phyloP scores from a whole-genome alignment of 768 basidiomycete species.

The Boletus pseudopeckii region DNA sequence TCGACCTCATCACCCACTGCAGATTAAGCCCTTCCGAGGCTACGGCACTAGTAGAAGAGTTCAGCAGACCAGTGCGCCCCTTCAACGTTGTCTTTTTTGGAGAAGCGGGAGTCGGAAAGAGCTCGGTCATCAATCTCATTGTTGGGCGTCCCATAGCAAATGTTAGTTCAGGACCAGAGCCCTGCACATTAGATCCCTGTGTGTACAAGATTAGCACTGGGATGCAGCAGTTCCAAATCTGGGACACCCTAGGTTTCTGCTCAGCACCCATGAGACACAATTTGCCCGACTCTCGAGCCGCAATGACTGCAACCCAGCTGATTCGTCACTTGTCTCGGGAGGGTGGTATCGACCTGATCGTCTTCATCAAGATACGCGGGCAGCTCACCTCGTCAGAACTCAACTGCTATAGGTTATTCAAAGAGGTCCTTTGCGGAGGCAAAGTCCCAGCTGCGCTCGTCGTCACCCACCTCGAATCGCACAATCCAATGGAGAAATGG shows the following conservation, averaged over 20 bases:
- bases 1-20: not conserved
- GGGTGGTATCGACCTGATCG: no score
- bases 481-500: constrained; percentile 21
- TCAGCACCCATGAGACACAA: not conserved
- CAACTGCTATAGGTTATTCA: constrained; percentile 29
- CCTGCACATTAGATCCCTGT: not conserved
- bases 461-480: constrained; percentile 33
- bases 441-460: constrained; percentile 21
- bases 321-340: no score
- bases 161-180: not conserved
- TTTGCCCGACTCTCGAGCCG: not conserved
- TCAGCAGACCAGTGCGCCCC: constrained; percentile 3
- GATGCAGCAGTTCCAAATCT: no score
- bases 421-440: constrained; percentile 31
- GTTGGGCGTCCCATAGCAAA: not conserved
- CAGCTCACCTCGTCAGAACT: constrained; percentile 13
- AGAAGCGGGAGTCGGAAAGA: no score
- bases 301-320: no score
- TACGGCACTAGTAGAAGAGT: not conserved
- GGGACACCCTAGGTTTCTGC: no score
- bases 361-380: not conserved
- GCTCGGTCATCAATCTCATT: no score
- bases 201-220: not conserved
- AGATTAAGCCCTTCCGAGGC: not conserved
- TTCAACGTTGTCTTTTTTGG: no score